Evolutionary conservation across 257 asterid genomes (phyloP), one percentile per base, ranked within the genome.

Genomic region (Cordia subcordata): DNA sequence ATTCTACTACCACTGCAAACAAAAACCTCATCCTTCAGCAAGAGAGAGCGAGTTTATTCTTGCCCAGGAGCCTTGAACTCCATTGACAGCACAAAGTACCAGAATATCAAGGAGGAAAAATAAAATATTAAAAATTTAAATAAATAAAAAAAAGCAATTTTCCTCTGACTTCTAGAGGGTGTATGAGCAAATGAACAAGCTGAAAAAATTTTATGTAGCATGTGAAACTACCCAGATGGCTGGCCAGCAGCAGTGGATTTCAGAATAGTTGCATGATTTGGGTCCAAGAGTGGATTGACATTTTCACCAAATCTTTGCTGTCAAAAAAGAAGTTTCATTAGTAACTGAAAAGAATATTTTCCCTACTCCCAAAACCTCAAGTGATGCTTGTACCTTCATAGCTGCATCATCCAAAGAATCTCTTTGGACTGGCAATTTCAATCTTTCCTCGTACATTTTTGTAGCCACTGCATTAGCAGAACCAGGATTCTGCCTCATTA

Each of bases 231-330:
- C 99, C 94, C 97, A 16, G 99, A 79, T 21, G 86, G 80, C 73
- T 90, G 97, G 54, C 90, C 97, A 64, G 85, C 72, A 55, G 88
- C 89, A 73, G 96, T 75, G 14, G 99, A 83, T 77, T 93, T 93
- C 78, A 93, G 74, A 61, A 93, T 79, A 14, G 99, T 86, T 17
- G 96, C 91, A 67, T 93, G 97, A 77, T 74, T 89, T 8, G 83
- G 84, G 80, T 93, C 99, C 78, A 87, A 53, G 51, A 85, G 88
- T 68, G 78, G 94, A 73, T 82, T 80, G 13, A 81, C 84, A 64
- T 81, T 93, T 57, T 93, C 97, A 27, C 90, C 87, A 70, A 85
- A 93, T 55, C 96, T 79, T 80, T 89, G 97, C 99, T 93, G 95
- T 42, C 57, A 71, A 70, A 63, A 75, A 50, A 74, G 0, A 55